Conservation (phyloP, 1,284 basidiomycete species). For the Trametes hirsuta region DNA sequence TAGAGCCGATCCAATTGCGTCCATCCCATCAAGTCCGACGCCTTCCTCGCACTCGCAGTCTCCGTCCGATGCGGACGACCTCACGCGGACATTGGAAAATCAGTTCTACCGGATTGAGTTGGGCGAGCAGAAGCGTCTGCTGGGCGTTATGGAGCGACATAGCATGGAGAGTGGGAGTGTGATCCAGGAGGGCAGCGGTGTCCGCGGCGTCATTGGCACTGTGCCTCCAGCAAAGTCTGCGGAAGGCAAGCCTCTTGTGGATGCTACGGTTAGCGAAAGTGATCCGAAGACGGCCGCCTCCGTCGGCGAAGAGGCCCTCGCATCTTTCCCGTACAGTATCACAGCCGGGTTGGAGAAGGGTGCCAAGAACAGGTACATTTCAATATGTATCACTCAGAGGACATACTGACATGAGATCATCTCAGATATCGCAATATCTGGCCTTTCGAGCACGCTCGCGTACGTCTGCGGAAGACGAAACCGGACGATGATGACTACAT, state of each 20-base stretch:
- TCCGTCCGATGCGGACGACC: conserved; percentile 36
- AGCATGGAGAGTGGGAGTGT: conserved; percentile 51
- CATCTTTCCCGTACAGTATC: conserved; percentile 85
- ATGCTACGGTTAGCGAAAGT: conserved; percentile 10
- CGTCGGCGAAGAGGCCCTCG: conserved; percentile 21
- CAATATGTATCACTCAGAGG: background rate
- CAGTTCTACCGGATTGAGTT: conserved; percentile 92
- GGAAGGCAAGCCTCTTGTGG: conserved; percentile 1
- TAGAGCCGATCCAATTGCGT: background rate
- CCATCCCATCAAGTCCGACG: conserved; percentile 9
- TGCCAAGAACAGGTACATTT: conserved; percentile 79
- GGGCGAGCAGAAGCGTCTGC: conserved; percentile 87
- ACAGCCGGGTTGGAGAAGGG: conserved; percentile 96
- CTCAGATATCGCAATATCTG: conserved; percentile 91
- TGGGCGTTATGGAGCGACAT: conserved; percentile 93
- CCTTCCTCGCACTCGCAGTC: conserved; percentile 33
- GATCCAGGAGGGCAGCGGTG: conserved; percentile 21
- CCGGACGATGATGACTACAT: conserved; percentile 84
- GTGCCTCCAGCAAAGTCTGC: conserved; percentile 1
- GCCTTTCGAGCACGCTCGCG: conserved; percentile 94
- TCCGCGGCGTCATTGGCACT: conserved; percentile 12
- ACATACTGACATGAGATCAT: background rate
- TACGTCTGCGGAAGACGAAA: conserved; percentile 59
- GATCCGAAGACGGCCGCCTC: conserved; percentile 11
- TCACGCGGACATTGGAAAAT: conserved; percentile 80